Evolutionary conservation across 305 asterid genomes (phyloP).

Genomic region (Fraxinus ornus): DNA sequence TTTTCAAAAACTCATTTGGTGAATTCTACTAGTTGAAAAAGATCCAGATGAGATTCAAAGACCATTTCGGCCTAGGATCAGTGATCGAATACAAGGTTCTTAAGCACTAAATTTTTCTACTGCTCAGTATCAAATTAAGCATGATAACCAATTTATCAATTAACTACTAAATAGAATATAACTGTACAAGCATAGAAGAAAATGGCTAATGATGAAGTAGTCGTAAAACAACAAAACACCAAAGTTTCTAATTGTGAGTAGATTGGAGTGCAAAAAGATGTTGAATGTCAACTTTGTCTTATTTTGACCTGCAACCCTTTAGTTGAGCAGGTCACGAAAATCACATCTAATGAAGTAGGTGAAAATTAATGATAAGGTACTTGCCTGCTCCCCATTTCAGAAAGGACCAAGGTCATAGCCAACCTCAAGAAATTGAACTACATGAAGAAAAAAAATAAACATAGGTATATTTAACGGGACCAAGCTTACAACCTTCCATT

Average conservation of each 20-base stretch:
- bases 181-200: background rate
- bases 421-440: background rate
- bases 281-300: background rate
- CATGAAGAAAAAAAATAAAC: background rate
- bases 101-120: background rate
- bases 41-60: background rate
- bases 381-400: background rate
- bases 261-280: background rate
- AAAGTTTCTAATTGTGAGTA: background rate
- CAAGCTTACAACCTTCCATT: background rate
- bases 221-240: background rate
- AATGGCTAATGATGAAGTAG: background rate
- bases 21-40: background rate
- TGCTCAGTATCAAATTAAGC: background rate
- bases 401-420: background rate
- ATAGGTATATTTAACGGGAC: background rate
- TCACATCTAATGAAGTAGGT: background rate
- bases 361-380: background rate
- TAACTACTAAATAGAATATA: background rate
- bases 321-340: background rate
- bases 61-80: background rate
- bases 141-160: background rate
- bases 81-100: background rate
- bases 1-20: background rate
- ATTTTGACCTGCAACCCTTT: background rate